These are phyloP conservation scores for Chaetomium tenue DNA, from an alignment of 495 filamentous ascomycete genomes.

Conservation along the genomic window DNA sequence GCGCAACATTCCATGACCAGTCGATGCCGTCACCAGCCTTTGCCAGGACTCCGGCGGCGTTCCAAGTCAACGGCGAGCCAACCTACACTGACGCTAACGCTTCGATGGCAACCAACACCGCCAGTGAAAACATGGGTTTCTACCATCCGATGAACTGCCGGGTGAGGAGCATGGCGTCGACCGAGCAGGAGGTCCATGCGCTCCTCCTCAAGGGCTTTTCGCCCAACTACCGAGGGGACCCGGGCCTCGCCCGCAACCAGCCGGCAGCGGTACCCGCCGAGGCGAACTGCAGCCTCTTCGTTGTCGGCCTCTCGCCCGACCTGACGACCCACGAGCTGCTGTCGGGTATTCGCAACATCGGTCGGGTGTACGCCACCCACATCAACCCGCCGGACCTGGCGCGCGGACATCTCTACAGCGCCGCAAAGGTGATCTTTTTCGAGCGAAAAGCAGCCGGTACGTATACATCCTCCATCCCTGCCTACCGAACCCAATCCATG, in stretches of 20 bases:
- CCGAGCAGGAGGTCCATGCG: constrained; percentile 9
- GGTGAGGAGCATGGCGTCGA: neutral
- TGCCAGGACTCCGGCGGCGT: no score
- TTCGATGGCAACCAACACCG: neutral
- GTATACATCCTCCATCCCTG: neutral
- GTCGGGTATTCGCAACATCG: constrained; percentile 30
- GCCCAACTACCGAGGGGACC: constrained; percentile 39
- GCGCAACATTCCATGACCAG: no score
- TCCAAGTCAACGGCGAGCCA: no score
- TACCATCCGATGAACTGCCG: constrained; percentile 30
- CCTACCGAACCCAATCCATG: no score
- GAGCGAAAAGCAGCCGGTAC: constrained; percentile 29
- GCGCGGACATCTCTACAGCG: constrained; percentile 27
- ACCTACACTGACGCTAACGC: neutral
- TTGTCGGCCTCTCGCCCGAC: constrained; percentile 36
- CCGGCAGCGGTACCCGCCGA: constrained; percentile 36
- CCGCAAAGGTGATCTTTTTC: constrained; percentile 47
- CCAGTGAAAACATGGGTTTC: neutral
- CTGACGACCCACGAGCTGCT: constrained; percentile 38
- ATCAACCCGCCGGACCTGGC: constrained; percentile 38
- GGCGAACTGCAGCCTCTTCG: constrained; percentile 39
- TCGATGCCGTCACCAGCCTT: no score
- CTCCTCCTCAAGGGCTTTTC: constrained; percentile 32
- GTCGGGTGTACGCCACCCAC: constrained; percentile 42
- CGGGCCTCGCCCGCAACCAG: constrained; percentile 30